phyloP scores from a whole-genome alignment of 2,329 filamentous ascomycete species.

The Paramyrothecium sp. region DNA sequence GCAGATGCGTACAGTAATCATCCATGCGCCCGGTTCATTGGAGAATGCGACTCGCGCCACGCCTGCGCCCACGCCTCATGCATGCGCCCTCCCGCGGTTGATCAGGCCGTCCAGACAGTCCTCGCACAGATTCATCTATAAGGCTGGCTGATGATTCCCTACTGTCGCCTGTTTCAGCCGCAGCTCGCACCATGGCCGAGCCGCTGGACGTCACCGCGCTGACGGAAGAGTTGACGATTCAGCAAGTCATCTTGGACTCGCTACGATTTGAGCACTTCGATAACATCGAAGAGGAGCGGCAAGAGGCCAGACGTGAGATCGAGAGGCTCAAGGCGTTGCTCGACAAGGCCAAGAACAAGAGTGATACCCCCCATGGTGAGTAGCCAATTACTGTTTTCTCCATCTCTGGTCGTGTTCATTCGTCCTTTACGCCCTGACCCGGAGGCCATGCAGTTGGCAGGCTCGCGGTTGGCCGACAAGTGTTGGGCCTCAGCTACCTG shows the following conservation, averaged over 20 bases:
- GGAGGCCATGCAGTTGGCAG: no score
- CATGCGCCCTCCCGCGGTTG: not conserved
- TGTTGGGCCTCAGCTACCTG: no score
- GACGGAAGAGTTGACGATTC: conserved; percentile 39
- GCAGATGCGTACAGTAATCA: not conserved
- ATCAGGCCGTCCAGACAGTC: not conserved
- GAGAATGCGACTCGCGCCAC: not conserved
- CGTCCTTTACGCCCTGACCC: not conserved
- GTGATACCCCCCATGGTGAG: conserved; percentile 8
- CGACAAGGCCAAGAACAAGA: conserved; percentile 8
- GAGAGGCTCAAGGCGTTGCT: conserved; percentile 29
- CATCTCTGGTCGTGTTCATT: not conserved
- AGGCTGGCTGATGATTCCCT: not conserved
- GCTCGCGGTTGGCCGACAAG: not conserved
- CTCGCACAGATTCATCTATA: not conserved
- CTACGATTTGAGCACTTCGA: conserved; percentile 26
- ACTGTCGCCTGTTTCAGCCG: not conserved
- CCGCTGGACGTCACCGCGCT: conserved; percentile 24
- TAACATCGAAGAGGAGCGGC: conserved; percentile 27
- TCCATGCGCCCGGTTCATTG: not conserved
- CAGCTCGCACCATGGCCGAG: conserved; percentile 10
- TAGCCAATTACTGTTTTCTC: not conserved
- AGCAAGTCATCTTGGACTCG: conserved; percentile 41
- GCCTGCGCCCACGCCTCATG: not conserved
- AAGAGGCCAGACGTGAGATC: conserved; percentile 23